Conservation (phyloP, 2,329 filamentous ascomycete genomes). For the Thermothelomyces thermophilus region DNA sequence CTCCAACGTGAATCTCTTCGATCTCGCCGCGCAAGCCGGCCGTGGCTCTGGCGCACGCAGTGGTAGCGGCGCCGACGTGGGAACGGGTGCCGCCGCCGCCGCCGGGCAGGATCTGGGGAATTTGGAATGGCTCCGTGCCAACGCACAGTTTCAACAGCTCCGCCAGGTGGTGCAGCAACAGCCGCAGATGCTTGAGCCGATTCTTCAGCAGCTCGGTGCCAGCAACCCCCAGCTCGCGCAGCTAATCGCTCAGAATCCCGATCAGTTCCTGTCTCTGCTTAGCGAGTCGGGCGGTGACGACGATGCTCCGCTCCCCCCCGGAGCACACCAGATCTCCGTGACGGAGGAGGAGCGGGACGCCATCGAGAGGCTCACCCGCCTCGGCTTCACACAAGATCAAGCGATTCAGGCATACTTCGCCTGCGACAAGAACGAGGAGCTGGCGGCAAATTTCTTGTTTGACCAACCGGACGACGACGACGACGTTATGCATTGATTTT, state of each 20-base stretch:
- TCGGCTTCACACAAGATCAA: constrained; percentile 87
- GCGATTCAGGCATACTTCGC: constrained; percentile 98
- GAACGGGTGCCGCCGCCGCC: constrained; percentile 38
- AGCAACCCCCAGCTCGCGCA: constrained; percentile 93
- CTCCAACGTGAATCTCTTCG: constrained; percentile 79
- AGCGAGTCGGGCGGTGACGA: constrained; percentile 75
- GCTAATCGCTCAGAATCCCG: constrained; percentile 84
- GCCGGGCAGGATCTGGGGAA: constrained; percentile 58
- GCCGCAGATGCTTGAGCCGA: constrained; percentile 96
- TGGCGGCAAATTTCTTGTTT: constrained; percentile 96
- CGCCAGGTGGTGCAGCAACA: constrained; percentile 96
- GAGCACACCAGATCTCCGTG: constrained; percentile 81
- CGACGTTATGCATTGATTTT: constrained; percentile 11
- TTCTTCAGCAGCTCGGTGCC: constrained; percentile 88
- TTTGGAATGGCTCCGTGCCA: constrained; percentile 89
- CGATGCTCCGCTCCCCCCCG: constrained; percentile 77
- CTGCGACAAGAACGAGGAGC: constrained; percentile 98
- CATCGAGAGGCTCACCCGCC: constrained; percentile 87
- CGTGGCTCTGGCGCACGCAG: constrained; percentile 37
- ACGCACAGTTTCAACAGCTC: constrained; percentile 95
- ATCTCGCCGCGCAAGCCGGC: constrained; percentile 76
- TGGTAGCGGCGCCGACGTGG: constrained; percentile 37
- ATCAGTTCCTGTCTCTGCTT: constrained; percentile 85
- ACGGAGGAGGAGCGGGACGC: constrained; percentile 95
- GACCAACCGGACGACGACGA: constrained; percentile 89